Evolutionary conservation across 2,329 filamentous ascomycete genomes (phyloP).

Genomic region (Magnaporthales sp.): DNA sequence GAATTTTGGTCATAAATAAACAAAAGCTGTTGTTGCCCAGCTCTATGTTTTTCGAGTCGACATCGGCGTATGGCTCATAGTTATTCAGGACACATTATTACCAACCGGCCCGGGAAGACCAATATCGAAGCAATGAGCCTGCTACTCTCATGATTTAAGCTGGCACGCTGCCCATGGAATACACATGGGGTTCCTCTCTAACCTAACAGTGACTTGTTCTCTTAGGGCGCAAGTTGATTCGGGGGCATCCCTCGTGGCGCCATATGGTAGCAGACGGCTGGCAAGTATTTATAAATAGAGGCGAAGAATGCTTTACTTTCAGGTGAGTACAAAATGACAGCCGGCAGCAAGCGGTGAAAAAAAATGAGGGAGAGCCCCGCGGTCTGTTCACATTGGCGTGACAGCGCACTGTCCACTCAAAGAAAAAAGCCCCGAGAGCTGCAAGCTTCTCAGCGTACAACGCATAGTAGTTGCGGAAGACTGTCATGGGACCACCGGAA

Average conservation of each 20-base stretch:
- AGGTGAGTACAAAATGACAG: neutral
- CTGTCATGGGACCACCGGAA: conserved; percentile 51
- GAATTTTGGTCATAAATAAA: too few species aligned
- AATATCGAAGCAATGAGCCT: too few species aligned
- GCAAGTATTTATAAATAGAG: neutral
- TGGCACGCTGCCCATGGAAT: neutral
- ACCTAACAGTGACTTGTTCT: neutral
- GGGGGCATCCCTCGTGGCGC: too few species aligned
- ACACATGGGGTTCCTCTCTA: too few species aligned
- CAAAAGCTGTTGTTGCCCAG: neutral
- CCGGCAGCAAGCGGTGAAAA: neutral
- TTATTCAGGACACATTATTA: neutral
- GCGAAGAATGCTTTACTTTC: neutral
- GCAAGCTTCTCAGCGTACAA: neutral
- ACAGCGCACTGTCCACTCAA: neutral
- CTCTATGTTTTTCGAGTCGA: neutral
- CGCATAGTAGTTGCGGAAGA: neutral
- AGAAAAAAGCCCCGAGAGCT: too few species aligned
- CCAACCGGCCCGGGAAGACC: too few species aligned
- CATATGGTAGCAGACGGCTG: neutral
- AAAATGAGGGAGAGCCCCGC: neutral
- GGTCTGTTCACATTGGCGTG: neutral
- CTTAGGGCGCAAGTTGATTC: neutral
- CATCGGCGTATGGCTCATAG: neutral
- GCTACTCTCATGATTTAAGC: neutral